Base-by-base conservation (phyloP, 768 basidiomycete genomes). In the Obba rivulosa region DNA sequence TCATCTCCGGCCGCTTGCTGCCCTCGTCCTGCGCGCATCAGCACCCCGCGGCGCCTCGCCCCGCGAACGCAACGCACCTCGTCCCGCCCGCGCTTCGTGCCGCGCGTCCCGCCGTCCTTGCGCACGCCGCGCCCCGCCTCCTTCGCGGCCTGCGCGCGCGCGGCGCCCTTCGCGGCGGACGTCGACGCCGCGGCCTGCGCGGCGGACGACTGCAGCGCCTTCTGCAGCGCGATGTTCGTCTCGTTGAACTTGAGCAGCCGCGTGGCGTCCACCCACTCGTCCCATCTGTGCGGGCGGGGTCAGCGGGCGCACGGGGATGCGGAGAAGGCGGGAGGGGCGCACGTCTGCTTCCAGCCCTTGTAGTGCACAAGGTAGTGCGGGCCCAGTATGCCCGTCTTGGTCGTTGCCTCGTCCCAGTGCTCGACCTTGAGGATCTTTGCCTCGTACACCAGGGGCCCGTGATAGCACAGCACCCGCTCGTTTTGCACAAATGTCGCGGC, bases 291-390 rank as follows among this genome's bases (percentile, higher is more conserved):
- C 28, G n/a, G n/a, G n/a, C n/a, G 28, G 7, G 28, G 28, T 7
- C 28, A 31, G 28, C 21, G 39, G 2, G n/a, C n/a, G n/a, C n/a
- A n/a, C n/a, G n/a, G n/a, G n/a, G n/a, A n/a, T n/a, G n/a, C 22
- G 24, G 22, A 13, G n/a, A 31, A 38, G 40, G 43, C 25, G n/a
- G n/a, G n/a, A 25, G 21, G 9, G 18, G 71, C 80, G 56, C 63
- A 94, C 92, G 91, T 94, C 66, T 92, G 88, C 65, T 97, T 99
- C 96, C 96, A 99, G 8, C 96, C 96, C 67, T 97, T 96, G 76
- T 99, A 99, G 66, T 99, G 96, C 34, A 99, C 94, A 52, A 88
- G 85, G 68, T 91, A 97, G 59, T 95, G 91, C 3, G 81, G 79
- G 5, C 94, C 95, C 2, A 77, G 65, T 9, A 67, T 63, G 5